Evolutionary conservation across 352 stramenopile species (phyloP).

Genomic region (Phytophthora sp.): DNA sequence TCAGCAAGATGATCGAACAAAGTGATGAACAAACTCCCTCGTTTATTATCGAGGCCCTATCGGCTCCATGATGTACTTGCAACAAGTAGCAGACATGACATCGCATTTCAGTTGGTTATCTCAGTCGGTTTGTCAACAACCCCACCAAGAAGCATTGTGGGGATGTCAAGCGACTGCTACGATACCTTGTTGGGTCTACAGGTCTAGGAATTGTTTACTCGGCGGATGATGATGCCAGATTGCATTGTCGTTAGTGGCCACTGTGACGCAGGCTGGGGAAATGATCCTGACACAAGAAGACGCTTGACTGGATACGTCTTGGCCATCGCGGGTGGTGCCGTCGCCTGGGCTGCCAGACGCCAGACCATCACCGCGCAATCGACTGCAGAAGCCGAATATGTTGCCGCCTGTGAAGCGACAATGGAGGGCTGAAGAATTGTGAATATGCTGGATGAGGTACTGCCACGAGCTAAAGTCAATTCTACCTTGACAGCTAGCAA

Average conservation of each 20-base stretch:
- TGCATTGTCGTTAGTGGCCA: conserved; percentile 16
- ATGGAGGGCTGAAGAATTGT: conserved; percentile 16
- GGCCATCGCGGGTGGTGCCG: conserved; percentile 12
- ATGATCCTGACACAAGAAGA: conserved; percentile 21
- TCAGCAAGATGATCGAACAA: too few relatives aligned
- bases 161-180: conserved; percentile 18
- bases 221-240: too few relatives aligned
- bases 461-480: conserved; percentile 13
- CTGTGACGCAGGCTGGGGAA: conserved; percentile 28
- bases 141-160: too few relatives aligned
- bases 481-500: too few relatives aligned
- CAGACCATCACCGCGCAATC: conserved; percentile 22
- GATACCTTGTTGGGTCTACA: conserved; percentile 5
- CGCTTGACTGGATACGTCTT: conserved; percentile 17
- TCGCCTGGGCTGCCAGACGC: conserved; percentile 11
- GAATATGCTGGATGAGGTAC: conserved; percentile 23
- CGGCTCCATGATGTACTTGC: conserved; percentile 48
- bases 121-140: too few relatives aligned
- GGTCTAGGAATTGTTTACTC: too few relatives aligned
- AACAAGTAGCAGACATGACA: conserved; percentile 26
- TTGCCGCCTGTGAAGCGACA: conserved; percentile 10
- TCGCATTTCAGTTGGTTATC: too few relatives aligned
- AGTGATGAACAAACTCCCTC: too few relatives aligned
- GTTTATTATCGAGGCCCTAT: too few relatives aligned
- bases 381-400: conserved; percentile 27